These are phyloP conservation scores for Castanopsis chinensis DNA, from an alignment of 306 rosid genomes.

Conservation along the genomic window DNA sequence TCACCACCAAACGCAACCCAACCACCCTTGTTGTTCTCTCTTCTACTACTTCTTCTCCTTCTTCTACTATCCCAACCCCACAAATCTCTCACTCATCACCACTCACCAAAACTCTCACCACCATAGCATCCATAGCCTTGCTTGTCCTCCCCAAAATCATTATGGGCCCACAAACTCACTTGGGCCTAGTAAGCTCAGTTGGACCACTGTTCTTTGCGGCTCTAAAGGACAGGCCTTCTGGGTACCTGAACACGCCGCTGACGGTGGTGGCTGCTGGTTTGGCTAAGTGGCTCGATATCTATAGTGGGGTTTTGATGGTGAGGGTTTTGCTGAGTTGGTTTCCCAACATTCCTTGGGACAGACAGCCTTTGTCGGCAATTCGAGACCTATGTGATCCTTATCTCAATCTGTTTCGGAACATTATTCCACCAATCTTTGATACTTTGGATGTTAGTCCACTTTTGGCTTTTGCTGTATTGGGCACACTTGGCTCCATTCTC, in stretches of 20 bases:
- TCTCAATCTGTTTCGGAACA: slow-evolving; percentile 75
- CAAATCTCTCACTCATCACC: background rate
- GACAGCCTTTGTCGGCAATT: slow-evolving; percentile 85
- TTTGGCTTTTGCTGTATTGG: slow-evolving; percentile 85
- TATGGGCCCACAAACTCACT: background rate
- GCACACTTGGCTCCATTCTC: slow-evolving; percentile 71
- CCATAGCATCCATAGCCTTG: background rate
- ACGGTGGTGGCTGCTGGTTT: slow-evolving; percentile 94
- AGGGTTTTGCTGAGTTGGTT: slow-evolving; percentile 98
- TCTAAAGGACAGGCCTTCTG: slow-evolving; percentile 33
- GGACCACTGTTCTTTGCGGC: slow-evolving; percentile 67
- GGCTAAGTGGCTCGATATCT: slow-evolving; percentile 89
- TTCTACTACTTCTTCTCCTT: background rate
- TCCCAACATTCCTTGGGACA: slow-evolving; percentile 95
- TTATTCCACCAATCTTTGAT: slow-evolving; percentile 82
- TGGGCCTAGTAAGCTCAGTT: background rate
- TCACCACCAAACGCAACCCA: background rate
- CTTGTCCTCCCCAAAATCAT: slow-evolving; percentile 8
- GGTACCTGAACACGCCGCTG: slow-evolving; percentile 75
- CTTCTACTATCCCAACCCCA: background rate
- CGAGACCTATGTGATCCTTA: slow-evolving; percentile 93
- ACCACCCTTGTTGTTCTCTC: background rate
- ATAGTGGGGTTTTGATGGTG: slow-evolving; percentile 93
- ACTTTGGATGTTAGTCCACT: slow-evolving; percentile 92
- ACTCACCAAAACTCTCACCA: slow-evolving; percentile 28